These are phyloP conservation scores for Ophiostoma ips DNA, from an alignment of 2,329 filamentous ascomycete genomes.

Conservation along the genomic window DNA sequence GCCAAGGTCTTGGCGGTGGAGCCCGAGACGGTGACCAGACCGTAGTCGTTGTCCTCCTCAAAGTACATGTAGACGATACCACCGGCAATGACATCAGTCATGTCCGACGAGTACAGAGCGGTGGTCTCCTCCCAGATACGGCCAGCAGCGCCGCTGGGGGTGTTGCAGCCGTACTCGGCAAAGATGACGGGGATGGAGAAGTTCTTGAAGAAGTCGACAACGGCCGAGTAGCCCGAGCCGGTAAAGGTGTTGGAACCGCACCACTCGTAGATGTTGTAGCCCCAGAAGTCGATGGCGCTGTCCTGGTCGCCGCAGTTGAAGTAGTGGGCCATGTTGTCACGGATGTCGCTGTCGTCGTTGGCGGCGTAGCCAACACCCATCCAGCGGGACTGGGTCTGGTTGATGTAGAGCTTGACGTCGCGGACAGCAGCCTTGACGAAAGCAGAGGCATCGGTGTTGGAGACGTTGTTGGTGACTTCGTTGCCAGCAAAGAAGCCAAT, in stretches of 20 bases:
- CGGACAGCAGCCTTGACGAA: constrained; percentile 97
- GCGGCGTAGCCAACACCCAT: constrained; percentile 93
- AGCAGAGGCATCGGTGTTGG: constrained; percentile 81
- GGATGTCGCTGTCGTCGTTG: constrained; percentile 78
- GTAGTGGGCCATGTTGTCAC: constrained; percentile 72
- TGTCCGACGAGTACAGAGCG: constrained; percentile 64
- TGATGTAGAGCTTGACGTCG: constrained; percentile 92
- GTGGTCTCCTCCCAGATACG: constrained; percentile 77
- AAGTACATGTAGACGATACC: constrained; percentile 99
- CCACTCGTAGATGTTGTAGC: constrained; percentile 99
- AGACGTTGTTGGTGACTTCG: constrained; percentile 80
- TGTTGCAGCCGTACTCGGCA: constrained; percentile 96
- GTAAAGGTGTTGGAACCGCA: constrained; percentile 72
- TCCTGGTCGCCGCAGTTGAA: constrained; percentile 73
- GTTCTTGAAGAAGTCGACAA: constrained; percentile 72
- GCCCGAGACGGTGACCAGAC: constrained; percentile 48
- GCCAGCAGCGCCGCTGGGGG: constrained; percentile 39
- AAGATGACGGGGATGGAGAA: constrained; percentile 97
- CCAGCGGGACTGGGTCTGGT: constrained; percentile 57
- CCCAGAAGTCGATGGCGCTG: constrained; percentile 84
- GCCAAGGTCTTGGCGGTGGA: constrained; percentile 50
- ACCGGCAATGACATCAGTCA: constrained; percentile 81
- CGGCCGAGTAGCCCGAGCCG: constrained; percentile 64
- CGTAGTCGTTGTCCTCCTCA: constrained; percentile 81
- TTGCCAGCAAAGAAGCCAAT: constrained; percentile 98